Base-by-base conservation (phyloP, 2,329 filamentous ascomycete species). In the Anthostomella pinea region DNA sequence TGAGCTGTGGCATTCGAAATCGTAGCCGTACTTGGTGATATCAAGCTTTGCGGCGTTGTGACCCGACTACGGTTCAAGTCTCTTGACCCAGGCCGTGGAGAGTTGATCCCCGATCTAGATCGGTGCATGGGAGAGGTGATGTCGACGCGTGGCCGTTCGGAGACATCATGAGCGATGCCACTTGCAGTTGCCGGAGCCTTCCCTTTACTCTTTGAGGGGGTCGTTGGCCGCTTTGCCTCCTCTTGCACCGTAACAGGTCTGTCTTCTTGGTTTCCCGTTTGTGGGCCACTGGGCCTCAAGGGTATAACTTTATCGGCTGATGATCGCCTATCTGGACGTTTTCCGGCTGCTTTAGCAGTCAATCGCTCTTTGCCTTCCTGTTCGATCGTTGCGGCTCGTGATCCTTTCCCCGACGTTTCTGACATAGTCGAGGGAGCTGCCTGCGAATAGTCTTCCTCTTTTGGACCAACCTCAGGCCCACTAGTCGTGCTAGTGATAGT, bases 291-390 rank as follows among this genome's bases (percentile, higher is more conserved):
- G 9, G 43, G 10, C 36, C 45, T 47, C 10, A 38, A 33, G 10
- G 28, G 5, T 10, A 19, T 39, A 15, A 43, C 21, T 30, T 30
- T 46, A 13, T 52, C 43, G 14, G 28, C 41, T 13, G 38, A 39
- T 28, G 28, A 21, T 19, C 27, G 44, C 8, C 33, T 47, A 5
- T 48, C 62, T 8, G 70, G 69, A 30, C 64, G 67, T 43, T 77
- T 77, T 3, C 72, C 73, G 8, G 66, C 62, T 15, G 69, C 66
- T 48, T 74, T 76, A 11, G 64, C 59, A 44, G 68, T 73, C 36
- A 62, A 30, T 2, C 38, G 42, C 11, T 45, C 38, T 13, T 22
- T 32, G 19, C 18, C 38, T 22, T 51, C 44, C 15, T 37, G 42
- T 10, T 47, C 49, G 14, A 33, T 44, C 10, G 33, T 28, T 11